Conservation (phyloP, 345 rosid species). For the Cardamine occulta region DNA sequence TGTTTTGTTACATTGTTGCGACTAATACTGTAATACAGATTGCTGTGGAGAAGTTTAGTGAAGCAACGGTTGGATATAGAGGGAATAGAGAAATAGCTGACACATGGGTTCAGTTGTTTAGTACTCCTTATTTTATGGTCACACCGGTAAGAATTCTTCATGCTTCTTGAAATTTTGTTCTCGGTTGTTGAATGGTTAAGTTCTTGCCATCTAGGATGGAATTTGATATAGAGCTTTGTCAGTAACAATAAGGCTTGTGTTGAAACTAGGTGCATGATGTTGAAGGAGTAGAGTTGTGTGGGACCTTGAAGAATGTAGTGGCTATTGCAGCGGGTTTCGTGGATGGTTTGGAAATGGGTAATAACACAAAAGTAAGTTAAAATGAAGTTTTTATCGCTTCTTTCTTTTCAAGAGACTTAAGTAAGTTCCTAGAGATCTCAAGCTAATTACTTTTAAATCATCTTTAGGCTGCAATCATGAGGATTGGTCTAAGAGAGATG, state of each 20-base stretch:
- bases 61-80: conserved; percentile 93
- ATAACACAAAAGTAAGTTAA: conserved; percentile 79
- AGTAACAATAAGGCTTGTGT: conserved; percentile 27
- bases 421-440: neutral
- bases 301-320: conserved; percentile 95
- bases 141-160: conserved; percentile 62
- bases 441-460: neutral
- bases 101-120: conserved; percentile 88
- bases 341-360: conserved; percentile 96
- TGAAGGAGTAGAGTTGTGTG: conserved; percentile 95
- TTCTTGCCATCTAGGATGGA: neutral
- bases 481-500: conserved; percentile 97
- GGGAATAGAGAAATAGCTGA: conserved; percentile 67
- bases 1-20: conserved; percentile 11
- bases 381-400: conserved; percentile 5
- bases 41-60: conserved; percentile 90
- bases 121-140: conserved; percentile 83
- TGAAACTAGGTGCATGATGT: conserved; percentile 77
- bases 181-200: conserved; percentile 3
- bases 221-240: neutral
- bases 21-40: conserved; percentile 54
- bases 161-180: conserved; percentile 1
- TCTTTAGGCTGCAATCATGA: conserved; percentile 90
- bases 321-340: conserved; percentile 97
- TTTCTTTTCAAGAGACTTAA: neutral